Base-by-base conservation (phyloP, 305 asterid species). In the Fraxinus albicans region DNA sequence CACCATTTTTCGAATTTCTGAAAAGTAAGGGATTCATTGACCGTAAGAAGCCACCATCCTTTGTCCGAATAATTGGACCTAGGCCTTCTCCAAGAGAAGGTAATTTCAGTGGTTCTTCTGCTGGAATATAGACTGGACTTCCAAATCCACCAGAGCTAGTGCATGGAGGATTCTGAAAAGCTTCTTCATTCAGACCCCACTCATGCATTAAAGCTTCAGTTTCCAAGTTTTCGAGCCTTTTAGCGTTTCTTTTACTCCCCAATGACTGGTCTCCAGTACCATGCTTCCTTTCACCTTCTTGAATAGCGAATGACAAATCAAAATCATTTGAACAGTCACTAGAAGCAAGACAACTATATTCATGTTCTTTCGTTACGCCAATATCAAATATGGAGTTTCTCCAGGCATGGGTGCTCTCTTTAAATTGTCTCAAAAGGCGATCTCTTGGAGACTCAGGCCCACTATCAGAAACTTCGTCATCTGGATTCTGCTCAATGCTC, bases 21-120 rank as follows among this genome's bases (percentile, higher is more conserved):
- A 94, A 95, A 84, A 90, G 89, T 80, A 89, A 90, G 13, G 97
- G 94, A 84, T 86, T 91, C 94, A 94, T 89, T 12, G 98, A 92
- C 82, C 91, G 86, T 89, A 95, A 80, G 70, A 89, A 77, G 25
- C 97, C 98, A 42, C 96, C 96, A 67, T 82, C 84, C 79, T 27
- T 79, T 17, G 83, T 88, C 84, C 58, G 88, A 78, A 93, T 80
- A 65, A 88, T 73, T 9, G 96, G 88, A 74, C 98, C 97, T 73
- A 93, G 13, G 29, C 93, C 93, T 77, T 92, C 97, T 72, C 90
- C 94, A 79, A 91, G 90, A 83, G 89, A 84, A 47, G 92, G 90
- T 69, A 87, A 79, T 77, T 81, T 83, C 35, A 84, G 82, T 36
- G 93, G 92, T 78, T 90, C 92, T 87, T 90, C 92, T 21, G 87